Evolutionary conservation across 129 eudicot species (phyloP), one percentile per base, ranked within the genome.

Genomic region (Pseudognaphalium luteoalbum): DNA sequence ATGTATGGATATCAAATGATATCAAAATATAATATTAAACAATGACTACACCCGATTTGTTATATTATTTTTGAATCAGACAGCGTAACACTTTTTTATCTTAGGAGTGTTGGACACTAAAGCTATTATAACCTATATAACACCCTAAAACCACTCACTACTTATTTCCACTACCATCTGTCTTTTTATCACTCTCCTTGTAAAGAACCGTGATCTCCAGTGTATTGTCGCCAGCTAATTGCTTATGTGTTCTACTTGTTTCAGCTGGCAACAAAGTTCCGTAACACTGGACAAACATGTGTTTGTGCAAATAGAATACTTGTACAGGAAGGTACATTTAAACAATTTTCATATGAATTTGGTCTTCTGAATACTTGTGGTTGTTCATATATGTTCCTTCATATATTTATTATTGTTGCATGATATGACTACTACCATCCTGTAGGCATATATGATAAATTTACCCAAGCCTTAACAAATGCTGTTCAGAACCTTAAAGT

Each of bases 281-380:
- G 97, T 63, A 94, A 94, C 81, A 94, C 84, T 78, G 99, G 99
- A 76, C 99, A 94, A 80, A 89, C 97, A 72, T 94, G 97, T 75
- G 96, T 94, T 12, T 94, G 97, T 37, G 91, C 96, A 80, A 94
- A 94, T 70, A 89, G 97, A 87, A 71, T 94, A 61, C 85, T 94
- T 66, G 99, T 94, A 79, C 99, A 94, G 85, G 97, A 94, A 91
- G 99, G 98, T 87, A 93, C 15, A 67, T 54, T 58, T n/a, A 21
- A 47, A 42, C 10, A 42, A 42, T 42, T 39, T 39, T 42, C 16
- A 10, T 44, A 44, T 11, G 17, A 44, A 44, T 44, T 44, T 44
- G 17, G 52, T 44, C 52, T 44, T 44, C 12, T 44, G 52, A 44
- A 44, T 44, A 14, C 5, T 3, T 44, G 1, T 44, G 52, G 15